Conservation (phyloP, 2,329 filamentous ascomycete genomes). For the Nakataea oryzae region DNA sequence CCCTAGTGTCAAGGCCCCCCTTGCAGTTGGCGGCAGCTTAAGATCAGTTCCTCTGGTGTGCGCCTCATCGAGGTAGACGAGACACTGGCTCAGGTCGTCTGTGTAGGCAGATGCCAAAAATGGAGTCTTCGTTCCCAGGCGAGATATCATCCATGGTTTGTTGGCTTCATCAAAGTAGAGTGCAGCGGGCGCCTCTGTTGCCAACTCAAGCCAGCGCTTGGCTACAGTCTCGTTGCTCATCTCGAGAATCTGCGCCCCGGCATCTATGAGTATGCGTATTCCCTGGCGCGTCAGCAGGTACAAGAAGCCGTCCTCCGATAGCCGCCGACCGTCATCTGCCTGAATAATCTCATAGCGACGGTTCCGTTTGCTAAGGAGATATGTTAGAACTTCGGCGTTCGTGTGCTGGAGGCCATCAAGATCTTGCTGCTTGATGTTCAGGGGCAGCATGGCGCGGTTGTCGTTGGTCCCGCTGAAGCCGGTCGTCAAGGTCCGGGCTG, state of each 20-base stretch:
- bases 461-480: slow-evolving; percentile 69
- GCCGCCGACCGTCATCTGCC: slow-evolving; percentile 19
- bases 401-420: slow-evolving; percentile 45
- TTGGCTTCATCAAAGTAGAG: slow-evolving; percentile 42
- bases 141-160: slow-evolving; percentile 31
- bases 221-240: slow-evolving; percentile 42
- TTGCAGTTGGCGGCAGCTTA: slow-evolving; percentile 34
- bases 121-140: slow-evolving; percentile 23
- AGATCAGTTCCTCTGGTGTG: slow-evolving; percentile 53
- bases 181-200: slow-evolving; percentile 33
- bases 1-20: slow-evolving; percentile 44
- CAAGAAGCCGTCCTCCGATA: slow-evolving; percentile 36
- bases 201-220: slow-evolving; percentile 36
- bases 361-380: slow-evolving; percentile 43
- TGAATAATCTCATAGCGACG: slow-evolving; percentile 29
- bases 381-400: slow-evolving; percentile 51
- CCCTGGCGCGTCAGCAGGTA: slow-evolving; percentile 17
- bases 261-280: slow-evolving; percentile 51
- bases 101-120: slow-evolving; percentile 43
- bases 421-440: slow-evolving; percentile 52
- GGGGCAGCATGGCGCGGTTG: slow-evolving; percentile 44
- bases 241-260: slow-evolving; percentile 54
- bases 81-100: slow-evolving; percentile 36
- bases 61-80: slow-evolving; percentile 51
- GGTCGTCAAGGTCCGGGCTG: slow-evolving; percentile 34